Evolutionary conservation across 805 yeast genomes (phyloP).

Genomic region (Wickerhamia fluorescens): DNA sequence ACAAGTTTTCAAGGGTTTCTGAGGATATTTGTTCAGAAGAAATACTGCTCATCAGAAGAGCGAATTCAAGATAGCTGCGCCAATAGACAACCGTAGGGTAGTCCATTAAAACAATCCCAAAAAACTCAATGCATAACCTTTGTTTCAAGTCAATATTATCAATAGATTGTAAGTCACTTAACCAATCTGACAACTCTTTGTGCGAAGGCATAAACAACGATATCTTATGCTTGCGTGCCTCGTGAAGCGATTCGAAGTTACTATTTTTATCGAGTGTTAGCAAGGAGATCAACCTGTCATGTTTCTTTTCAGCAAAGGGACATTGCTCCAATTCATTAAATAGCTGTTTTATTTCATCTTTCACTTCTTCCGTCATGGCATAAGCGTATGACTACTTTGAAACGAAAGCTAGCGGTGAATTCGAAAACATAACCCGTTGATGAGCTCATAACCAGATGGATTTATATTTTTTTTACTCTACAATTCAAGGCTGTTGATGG

Average conservation of each 20-base stretch:
- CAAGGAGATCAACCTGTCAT: conserved; percentile 1
- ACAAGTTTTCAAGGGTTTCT: conserved; percentile 4
- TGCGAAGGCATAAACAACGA: conserved; percentile 5
- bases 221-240: conserved; percentile 1
- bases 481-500: too few species aligned
- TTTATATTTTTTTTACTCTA: not conserved
- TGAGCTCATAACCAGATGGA: conserved; percentile 3
- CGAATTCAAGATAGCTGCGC: conserved; percentile 13
- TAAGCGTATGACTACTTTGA: not conserved
- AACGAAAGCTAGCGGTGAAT: not conserved
- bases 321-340: not conserved
- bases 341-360: conserved; percentile 1
- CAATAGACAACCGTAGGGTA: conserved; percentile 17
- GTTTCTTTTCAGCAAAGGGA: not conserved
- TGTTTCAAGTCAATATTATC: conserved; percentile 5
- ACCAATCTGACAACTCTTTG: conserved; percentile 11
- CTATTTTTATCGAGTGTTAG: not conserved
- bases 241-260: conserved; percentile 1
- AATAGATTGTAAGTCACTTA: conserved; percentile 12
- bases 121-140: conserved; percentile 9
- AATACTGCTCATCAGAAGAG: too few species aligned
- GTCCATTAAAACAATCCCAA: conserved; percentile 9
- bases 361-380: not conserved
- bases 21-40: too few species aligned
- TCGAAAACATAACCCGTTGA: not conserved